Evolutionary conservation across 23 red algal genomes (phyloP).

Genomic region (Pyropia yezoensis): DNA sequence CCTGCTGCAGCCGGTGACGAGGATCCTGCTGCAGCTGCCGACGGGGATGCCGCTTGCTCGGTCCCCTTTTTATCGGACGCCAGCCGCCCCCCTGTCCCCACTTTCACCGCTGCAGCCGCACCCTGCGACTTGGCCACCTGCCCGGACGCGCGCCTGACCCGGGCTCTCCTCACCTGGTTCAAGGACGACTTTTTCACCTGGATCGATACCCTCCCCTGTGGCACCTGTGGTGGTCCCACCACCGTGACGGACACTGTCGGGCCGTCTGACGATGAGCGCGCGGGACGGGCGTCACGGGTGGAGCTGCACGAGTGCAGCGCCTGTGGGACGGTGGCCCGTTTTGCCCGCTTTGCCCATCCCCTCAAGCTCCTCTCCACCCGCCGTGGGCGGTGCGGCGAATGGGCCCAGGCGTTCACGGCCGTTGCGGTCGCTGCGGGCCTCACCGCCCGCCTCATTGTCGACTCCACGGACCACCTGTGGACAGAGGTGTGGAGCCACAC

Average conservation of each 20-base stretch:
- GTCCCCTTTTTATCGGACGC: too few species aligned
- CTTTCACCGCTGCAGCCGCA: too few species aligned
- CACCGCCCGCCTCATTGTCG: slow-evolving; percentile 51
- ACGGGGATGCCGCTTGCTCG: too few species aligned
- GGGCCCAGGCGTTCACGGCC: slow-evolving; percentile 80
- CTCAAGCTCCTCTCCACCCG: slow-evolving; percentile 50
- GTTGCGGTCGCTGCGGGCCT: slow-evolving; percentile 32
- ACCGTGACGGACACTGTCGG: slow-evolving; percentile 3
- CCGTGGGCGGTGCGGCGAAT: slow-evolving; percentile 79
- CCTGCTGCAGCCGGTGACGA: too few species aligned
- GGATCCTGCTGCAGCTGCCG: too few species aligned
- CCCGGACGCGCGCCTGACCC: slow-evolving; percentile 14
- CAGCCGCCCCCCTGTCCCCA: too few species aligned
- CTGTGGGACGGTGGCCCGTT: slow-evolving; percentile 48
- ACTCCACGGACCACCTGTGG: slow-evolving; percentile 91
- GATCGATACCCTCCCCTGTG: slow-evolving; percentile 51
- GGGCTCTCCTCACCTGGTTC: slow-evolving; percentile 58
- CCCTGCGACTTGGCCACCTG: slow-evolving; percentile 12
- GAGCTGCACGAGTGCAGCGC: slow-evolving; percentile 50
- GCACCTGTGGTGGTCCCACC: slow-evolving; percentile 35
- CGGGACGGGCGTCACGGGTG: slow-evolving; percentile 16
- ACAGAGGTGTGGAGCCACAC: slow-evolving; percentile 61
- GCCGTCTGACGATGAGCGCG: slow-evolving; percentile 20
- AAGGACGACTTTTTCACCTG: slow-evolving; percentile 55
- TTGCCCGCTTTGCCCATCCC: slow-evolving; percentile 67